Percentiles rank a stretch among this genome's conserved stretches.
phyloP scores from a whole-genome alignment of 768 basidiomycete genomes.

The Leccinum variicolor region DNA sequence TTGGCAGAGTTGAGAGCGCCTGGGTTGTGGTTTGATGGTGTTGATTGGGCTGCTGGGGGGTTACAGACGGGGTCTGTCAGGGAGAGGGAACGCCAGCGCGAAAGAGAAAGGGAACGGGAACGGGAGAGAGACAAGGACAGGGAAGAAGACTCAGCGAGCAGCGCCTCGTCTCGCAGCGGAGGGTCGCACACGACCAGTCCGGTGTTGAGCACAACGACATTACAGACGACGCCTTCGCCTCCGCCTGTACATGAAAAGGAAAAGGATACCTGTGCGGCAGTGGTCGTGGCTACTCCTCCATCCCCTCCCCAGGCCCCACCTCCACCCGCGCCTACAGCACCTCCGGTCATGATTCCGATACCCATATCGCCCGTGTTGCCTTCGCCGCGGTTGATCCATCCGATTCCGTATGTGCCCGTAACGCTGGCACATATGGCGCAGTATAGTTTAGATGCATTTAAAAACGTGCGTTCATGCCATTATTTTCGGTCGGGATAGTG shows the following conservation, averaged over 20 bases:
- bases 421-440: conserved; percentile 52
- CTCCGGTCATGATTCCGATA: conserved; percentile 23
- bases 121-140: conserved; percentile 22
- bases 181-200: conserved; percentile 67
- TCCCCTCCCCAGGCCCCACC: background rate
- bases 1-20: conserved; percentile 50
- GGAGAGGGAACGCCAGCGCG: conserved; percentile 9
- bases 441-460: conserved; percentile 58
- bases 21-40: conserved; percentile 69
- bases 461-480: conserved; percentile 40
- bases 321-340: background rate
- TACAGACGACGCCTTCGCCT: conserved; percentile 78
- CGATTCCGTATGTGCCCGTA: conserved; percentile 68
- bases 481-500: background rate
- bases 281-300: background rate
- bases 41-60: conserved; percentile 51
- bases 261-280: conserved; percentile 28
- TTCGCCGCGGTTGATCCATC: conserved; percentile 55
- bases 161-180: conserved; percentile 45
- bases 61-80: conserved; percentile 26
- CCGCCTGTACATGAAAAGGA: conserved; percentile 46
- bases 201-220: conserved; percentile 66
- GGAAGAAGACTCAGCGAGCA: conserved; percentile 49
- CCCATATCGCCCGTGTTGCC: conserved; percentile 60
- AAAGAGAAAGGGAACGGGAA: conserved; percentile 27